Percentiles rank a stretch among this genome's conserved stretches.
phyloP scores from a whole-genome alignment of 2,329 filamentous ascomycete species.

The Pseudovirgaria hyperparasitica region DNA sequence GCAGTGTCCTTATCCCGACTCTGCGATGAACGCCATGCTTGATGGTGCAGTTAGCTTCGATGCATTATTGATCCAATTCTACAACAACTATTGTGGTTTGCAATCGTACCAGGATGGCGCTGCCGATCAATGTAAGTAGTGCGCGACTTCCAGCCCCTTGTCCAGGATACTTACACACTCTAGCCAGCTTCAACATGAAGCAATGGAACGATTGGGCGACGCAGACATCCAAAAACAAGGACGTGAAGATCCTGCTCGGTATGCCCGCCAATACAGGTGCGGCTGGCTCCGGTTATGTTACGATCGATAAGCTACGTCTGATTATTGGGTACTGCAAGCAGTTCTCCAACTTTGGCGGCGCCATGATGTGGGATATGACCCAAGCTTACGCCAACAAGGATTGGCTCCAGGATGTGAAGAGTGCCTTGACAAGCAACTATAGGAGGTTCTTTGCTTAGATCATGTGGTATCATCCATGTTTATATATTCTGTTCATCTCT shows the following conservation, averaged over 20 bases:
- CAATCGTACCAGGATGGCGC: constrained; percentile 36
- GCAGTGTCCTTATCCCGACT: constrained; percentile 55
- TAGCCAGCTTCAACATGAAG: constrained; percentile 51
- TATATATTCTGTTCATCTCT: too few species aligned
- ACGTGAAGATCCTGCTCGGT: constrained; percentile 50
- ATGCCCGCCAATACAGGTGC: constrained; percentile 41
- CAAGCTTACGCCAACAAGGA: constrained; percentile 7
- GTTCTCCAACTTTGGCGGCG: constrained; percentile 50
- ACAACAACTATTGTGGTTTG: constrained; percentile 56
- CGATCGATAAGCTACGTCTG: constrained; percentile 31
- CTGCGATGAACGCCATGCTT: constrained; percentile 44
- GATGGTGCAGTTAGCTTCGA: constrained; percentile 41
- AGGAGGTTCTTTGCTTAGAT: too few species aligned
- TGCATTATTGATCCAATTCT: constrained; percentile 53
- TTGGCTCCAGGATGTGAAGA: too few species aligned
- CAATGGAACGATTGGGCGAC: constrained; percentile 56
- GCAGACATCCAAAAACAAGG: constrained; percentile 41
- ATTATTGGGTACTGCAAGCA: constrained; percentile 42
- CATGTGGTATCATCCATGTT: too few species aligned
- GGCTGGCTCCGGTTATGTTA: constrained; percentile 45
- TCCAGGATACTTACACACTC: too few species aligned
- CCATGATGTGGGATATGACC: constrained; percentile 52
- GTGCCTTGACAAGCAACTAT: too few species aligned
- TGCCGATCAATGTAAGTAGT: constrained; percentile 34
- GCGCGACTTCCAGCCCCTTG: too few species aligned